phyloP scores from a whole-genome alignment of 257 asterid species.

The Nicotiana obtusifolia region DNA sequence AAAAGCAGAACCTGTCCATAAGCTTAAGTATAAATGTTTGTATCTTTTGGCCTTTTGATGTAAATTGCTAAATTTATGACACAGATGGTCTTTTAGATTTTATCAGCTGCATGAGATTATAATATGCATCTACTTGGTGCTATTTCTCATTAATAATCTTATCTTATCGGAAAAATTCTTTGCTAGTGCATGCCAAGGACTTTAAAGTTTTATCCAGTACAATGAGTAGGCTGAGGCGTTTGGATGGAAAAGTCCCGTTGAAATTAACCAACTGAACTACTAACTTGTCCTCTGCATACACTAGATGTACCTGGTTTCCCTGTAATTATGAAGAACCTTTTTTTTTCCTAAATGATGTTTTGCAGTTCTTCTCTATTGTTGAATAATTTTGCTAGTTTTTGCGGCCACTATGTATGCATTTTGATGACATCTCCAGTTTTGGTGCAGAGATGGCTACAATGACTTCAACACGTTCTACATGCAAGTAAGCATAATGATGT shows the following conservation, averaged over 20 bases:
- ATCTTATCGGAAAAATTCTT: not conserved
- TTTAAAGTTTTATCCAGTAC: not conserved
- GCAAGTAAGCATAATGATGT: slow-evolving; percentile 67
- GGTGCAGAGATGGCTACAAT: slow-evolving; percentile 97
- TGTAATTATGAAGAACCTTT: not conserved
- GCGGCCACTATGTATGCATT: slow-evolving; percentile 5
- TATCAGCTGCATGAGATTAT: not conserved
- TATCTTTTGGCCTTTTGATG: not conserved
- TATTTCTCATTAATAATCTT: not conserved
- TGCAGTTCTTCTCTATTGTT: not conserved
- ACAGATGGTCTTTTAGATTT: not conserved
- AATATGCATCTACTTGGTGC: not conserved
- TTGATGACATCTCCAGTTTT: slow-evolving; percentile 28
- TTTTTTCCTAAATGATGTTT: not conserved
- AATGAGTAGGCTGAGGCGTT: slow-evolving; percentile 1
- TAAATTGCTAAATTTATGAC: not conserved
- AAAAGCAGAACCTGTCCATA: not conserved
- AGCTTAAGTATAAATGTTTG: not conserved
- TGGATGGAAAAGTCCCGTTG: not conserved
- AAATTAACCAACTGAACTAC: not conserved
- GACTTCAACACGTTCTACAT: slow-evolving; percentile 98
- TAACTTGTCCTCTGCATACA: not conserved
- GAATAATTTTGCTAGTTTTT: not conserved
- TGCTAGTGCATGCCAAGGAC: not conserved
- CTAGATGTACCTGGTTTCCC: not conserved